Base-by-base conservation (phyloP, 1,284 basidiomycete genomes). In the Cryptococcus neoformans region DNA sequence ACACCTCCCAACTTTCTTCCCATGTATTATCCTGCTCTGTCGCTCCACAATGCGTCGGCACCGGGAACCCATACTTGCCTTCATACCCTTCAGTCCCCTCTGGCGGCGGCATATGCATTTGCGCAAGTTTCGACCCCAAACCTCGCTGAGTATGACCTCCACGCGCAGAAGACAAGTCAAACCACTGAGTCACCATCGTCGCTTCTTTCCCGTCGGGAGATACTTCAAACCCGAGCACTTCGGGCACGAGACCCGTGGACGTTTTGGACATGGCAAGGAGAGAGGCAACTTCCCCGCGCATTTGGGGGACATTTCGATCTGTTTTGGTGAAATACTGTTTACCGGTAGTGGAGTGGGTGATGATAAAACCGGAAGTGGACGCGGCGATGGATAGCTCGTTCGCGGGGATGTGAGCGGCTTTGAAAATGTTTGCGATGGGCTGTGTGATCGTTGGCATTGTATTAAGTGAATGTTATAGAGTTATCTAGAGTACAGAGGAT, bases 41-140 rank as follows among this genome's bases (percentile, higher is more conserved):
- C 6, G 80, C 82, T 2, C 90, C 90, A 64, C 90, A 93, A 73
- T 85, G 89, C 7, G 90, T 92, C 0, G 88, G 85, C 6, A 89
- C 82, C 2, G 77, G 73, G 66, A 92, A 92, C 1, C 90, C 90
- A 72, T 85, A 92, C 2, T 83, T 83, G 1, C 82, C 64, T 12
- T 28, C 51, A 41, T 61, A 59, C 37, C 54, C 58, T n/a, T 75
- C 12, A 70, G 62, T 37, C 35, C 55, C 60, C 82, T 85, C 66
- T 6, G 51, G 51, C 8, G 56, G 45, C 4, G 85, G 55, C 86
- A 34, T 44, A 45, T 76, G 74, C 59, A 87, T 82, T 70, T 81
- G 79, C 7, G 85, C 90, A 2, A 92, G 78, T 36, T 76, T 70
- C 50, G 73, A 72, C 0, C 84, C 85, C 6, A 76, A 63, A 49